phyloP scores from a whole-genome alignment of 768 basidiomycete genomes.

The Pleurotus salmoneostramineus region DNA sequence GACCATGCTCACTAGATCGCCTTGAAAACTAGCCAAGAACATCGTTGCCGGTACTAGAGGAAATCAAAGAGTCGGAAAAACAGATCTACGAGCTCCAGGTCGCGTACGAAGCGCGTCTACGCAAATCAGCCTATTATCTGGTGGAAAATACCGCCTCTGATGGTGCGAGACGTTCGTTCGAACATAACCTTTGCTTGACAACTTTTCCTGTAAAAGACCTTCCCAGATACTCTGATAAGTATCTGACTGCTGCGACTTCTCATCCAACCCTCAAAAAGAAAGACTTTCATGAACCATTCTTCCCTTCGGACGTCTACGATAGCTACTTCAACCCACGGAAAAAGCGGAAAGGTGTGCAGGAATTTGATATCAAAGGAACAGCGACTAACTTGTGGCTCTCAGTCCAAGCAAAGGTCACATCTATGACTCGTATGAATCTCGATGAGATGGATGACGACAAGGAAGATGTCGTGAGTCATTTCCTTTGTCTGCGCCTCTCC shows the following conservation, averaged over 20 bases:
- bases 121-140: constrained; percentile 71
- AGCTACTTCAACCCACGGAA: constrained; percentile 75
- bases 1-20: constrained; percentile 17
- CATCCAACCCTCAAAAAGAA: constrained; percentile 68
- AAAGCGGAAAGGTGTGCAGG: constrained; percentile 48
- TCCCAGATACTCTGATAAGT: constrained; percentile 82
- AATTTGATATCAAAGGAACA: background rate
- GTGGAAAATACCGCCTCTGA: constrained; percentile 66
- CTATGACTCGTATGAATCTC: constrained; percentile 49
- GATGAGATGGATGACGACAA: constrained; percentile 67
- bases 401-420: constrained; percentile 24
- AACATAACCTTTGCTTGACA: constrained; percentile 17
- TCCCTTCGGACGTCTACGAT: constrained; percentile 74
- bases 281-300: constrained; percentile 72
- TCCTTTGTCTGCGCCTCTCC: background rate
- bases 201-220: constrained; percentile 42
- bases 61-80: constrained; percentile 62
- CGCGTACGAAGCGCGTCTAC: constrained; percentile 60
- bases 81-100: constrained; percentile 63
- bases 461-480: constrained; percentile 45
- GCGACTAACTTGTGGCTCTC: background rate
- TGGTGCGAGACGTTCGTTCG: constrained; percentile 25
- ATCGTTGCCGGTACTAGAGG: constrained; percentile 60
- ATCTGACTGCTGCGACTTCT: constrained; percentile 54
- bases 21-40: constrained; percentile 49